A percentile compares a stretch with the other conserved stretches of the same genome.
Evolutionary conservation across 2,329 filamentous ascomycete species (phyloP).

Genomic region (Calonectria pseudoturangicola): DNA sequence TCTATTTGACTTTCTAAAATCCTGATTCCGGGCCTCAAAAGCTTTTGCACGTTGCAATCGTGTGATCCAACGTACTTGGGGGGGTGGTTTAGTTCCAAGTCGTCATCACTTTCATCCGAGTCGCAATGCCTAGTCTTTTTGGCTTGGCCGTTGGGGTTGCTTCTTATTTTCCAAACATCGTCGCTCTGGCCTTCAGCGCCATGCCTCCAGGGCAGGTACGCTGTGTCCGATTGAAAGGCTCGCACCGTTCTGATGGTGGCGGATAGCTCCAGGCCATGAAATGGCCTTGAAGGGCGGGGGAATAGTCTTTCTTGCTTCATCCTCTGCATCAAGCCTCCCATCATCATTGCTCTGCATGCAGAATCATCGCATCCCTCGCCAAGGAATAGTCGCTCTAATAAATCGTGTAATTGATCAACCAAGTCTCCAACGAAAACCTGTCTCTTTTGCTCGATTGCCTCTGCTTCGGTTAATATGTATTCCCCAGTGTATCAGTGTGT

Average conservation of each 20-base stretch:
- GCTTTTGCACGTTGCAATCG: slow-evolving; percentile 18
- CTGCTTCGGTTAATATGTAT: background rate
- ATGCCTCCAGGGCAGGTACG: slow-evolving; percentile 15
- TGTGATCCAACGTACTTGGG: slow-evolving; percentile 12
- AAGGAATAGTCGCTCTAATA: slow-evolving; percentile 8
- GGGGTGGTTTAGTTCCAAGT: background rate
- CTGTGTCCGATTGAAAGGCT: slow-evolving; percentile 5
- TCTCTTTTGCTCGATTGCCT: slow-evolving; percentile 15
- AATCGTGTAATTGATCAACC: slow-evolving; percentile 3
- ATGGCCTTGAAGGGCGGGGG: background rate
- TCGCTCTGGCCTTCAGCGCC: slow-evolving; percentile 14
- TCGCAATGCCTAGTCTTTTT: background rate
- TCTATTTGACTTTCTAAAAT: slow-evolving; percentile 19
- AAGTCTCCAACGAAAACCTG: background rate
- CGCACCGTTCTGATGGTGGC: background rate
- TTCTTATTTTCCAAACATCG: slow-evolving; percentile 11
- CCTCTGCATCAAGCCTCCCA: slow-evolving; percentile 6
- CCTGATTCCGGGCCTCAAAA: slow-evolving; percentile 23
- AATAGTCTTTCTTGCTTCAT: slow-evolving; percentile 13
- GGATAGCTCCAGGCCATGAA: slow-evolving; percentile 3
- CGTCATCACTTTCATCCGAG: slow-evolving; percentile 12
- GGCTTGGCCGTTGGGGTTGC: background rate
- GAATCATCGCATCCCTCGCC: slow-evolving; percentile 7
- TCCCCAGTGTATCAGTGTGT: no score
- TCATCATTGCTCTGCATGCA: slow-evolving; percentile 15